A percentile compares a stretch with the other conserved stretches of the same genome.
Conservation (phyloP, 2,329 filamentous ascomycete species). For the Aspergillus sp. region DNA sequence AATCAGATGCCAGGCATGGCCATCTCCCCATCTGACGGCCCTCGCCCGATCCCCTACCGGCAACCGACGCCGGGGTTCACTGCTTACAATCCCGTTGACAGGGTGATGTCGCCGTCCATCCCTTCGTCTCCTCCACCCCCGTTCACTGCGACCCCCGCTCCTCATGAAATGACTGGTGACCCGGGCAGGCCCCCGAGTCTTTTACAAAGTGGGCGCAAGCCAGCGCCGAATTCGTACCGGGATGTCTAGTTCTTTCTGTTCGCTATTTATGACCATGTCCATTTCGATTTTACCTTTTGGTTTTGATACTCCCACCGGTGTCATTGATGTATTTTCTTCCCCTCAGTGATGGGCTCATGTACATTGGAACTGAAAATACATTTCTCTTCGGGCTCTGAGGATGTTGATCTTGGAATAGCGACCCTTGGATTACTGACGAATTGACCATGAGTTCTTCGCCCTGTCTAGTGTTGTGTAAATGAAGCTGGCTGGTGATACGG, state of each 20-base stretch:
- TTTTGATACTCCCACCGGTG: background rate
- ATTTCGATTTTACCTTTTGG: background rate
- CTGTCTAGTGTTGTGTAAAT: too few species aligned
- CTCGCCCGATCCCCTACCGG: conserved; percentile 15
- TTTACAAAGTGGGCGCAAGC: conserved; percentile 39
- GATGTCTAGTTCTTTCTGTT: conserved; percentile 26
- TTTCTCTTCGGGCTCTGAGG: too few species aligned
- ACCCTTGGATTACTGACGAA: too few species aligned
- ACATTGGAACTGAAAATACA: background rate
- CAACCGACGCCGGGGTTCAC: conserved; percentile 17
- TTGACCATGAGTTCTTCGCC: too few species aligned
- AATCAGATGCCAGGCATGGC: background rate
- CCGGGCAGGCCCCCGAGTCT: conserved; percentile 39
- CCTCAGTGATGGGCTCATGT: background rate
- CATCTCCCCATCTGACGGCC: conserved; percentile 1
- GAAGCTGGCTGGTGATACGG: too few species aligned
- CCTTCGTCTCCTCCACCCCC: conserved; percentile 32
- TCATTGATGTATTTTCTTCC: background rate
- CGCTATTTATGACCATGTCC: conserved; percentile 1
- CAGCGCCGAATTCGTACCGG: conserved; percentile 33
- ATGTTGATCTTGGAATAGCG: too few species aligned
- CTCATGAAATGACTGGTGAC: conserved; percentile 19
- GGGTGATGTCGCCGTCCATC: conserved; percentile 21
- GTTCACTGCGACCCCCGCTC: conserved; percentile 20
- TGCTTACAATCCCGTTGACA: conserved; percentile 1